Evolutionary conservation across 2,329 filamentous ascomycete species (phyloP).

Genomic region (Neopestalotiopsis sp.): DNA sequence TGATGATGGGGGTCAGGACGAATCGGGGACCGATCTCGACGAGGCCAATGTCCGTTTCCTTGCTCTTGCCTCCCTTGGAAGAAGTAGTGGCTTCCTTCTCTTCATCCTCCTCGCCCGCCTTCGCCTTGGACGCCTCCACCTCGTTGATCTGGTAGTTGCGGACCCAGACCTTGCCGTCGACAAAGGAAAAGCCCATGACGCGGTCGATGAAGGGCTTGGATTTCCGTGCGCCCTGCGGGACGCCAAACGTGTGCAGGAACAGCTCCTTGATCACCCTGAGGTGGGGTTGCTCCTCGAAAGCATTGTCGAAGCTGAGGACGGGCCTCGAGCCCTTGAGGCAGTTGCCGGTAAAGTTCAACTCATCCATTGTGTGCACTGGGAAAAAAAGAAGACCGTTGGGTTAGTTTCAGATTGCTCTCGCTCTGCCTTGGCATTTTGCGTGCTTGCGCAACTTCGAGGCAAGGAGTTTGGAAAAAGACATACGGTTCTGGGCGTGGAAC

Average conservation of each 20-base stretch:
- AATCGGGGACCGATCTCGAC: conserved; percentile 95
- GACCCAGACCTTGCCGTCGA: conserved; percentile 95
- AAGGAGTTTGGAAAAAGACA: neutral
- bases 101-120: conserved; percentile 46
- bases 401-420: conserved; percentile 21
- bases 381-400: conserved; percentile 12
- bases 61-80: conserved; percentile 39
- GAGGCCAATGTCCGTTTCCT: conserved; percentile 78
- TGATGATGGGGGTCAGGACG: conserved; percentile 77
- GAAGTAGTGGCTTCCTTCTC: conserved; percentile 39
- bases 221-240: conserved; percentile 85
- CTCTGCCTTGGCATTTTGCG: too few relatives aligned
- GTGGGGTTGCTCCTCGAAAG: conserved; percentile 82
- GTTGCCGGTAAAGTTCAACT: conserved; percentile 96
- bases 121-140: conserved; percentile 65
- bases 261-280: conserved; percentile 87
- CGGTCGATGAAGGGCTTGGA: conserved; percentile 97
- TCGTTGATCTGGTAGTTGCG: conserved; percentile 93
- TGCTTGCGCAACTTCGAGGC: neutral
- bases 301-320: conserved; percentile 87
- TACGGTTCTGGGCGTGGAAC: conserved; percentile 75
- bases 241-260: conserved; percentile 87
- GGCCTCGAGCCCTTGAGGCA: conserved; percentile 93
- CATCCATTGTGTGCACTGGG: conserved; percentile 90
- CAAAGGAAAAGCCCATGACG: conserved; percentile 89